These are phyloP conservation scores for Penicillium sclerotigenum DNA, from an alignment of 2,329 filamentous ascomycete genomes.

Conservation along the genomic window DNA sequence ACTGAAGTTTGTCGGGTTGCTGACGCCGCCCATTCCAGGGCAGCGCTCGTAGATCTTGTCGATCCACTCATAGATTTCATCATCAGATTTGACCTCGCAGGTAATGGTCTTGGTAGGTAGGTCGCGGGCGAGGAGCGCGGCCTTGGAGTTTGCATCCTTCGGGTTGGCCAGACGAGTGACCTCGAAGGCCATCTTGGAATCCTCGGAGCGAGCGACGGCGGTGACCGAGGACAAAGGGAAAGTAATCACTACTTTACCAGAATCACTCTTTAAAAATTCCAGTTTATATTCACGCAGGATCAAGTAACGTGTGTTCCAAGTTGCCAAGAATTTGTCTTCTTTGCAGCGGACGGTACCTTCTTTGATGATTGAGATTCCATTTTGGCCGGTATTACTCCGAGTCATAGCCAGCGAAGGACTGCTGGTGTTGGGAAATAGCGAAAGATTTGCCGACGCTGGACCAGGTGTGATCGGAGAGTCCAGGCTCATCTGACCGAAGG, in stretches of 20 bases:
- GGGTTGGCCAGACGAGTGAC: constrained; percentile 67
- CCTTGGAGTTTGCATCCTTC: constrained; percentile 62
- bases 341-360: constrained; percentile 60
- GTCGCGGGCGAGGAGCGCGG: constrained; percentile 74
- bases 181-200: constrained; percentile 88
- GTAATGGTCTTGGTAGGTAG: constrained; percentile 78
- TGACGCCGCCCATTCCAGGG: constrained; percentile 95
- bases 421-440: constrained; percentile 65
- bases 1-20: constrained; percentile 96
- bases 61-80: constrained; percentile 98
- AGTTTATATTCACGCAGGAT: constrained; percentile 89
- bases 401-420: constrained; percentile 64
- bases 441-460: constrained; percentile 50
- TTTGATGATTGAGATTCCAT: constrained; percentile 71
- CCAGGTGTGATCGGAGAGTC: constrained; percentile 59
- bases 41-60: constrained; percentile 96
- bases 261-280: constrained; percentile 90
- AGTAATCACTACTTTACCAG: constrained; percentile 80
- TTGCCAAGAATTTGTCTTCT: constrained; percentile 76
- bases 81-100: constrained; percentile 90
- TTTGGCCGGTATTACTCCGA: constrained; percentile 58
- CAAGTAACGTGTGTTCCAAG: constrained; percentile 87
- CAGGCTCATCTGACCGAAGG: constrained; percentile 65
- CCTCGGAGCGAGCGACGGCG: constrained; percentile 86
- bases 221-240: constrained; percentile 84